These are phyloP conservation scores for Citrus trifoliata DNA, from an alignment of 345 rosid species.

Conservation along the genomic window DNA sequence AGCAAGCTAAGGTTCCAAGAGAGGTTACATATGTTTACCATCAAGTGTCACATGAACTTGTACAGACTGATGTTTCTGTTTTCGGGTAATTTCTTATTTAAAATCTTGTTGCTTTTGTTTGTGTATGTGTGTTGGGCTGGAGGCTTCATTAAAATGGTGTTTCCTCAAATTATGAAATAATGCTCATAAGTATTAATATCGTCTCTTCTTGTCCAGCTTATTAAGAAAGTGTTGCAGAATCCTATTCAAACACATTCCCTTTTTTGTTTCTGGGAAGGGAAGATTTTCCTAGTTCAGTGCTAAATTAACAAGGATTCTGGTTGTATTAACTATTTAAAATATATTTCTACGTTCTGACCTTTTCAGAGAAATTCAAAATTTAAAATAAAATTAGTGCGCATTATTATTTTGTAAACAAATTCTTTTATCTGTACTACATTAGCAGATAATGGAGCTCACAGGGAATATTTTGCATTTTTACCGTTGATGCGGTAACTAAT, in stretches of 20 bases:
- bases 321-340: background rate
- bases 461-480: background rate
- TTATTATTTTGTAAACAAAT: background rate
- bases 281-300: background rate
- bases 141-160: background rate
- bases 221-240: background rate
- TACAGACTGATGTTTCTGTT: background rate
- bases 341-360: background rate
- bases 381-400: background rate
- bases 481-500: background rate
- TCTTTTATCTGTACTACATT: background rate
- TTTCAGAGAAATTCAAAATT: background rate
- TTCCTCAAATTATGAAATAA: background rate
- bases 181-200: background rate
- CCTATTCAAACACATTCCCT: background rate
- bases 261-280: too few species aligned
- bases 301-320: too few species aligned
- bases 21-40: background rate
- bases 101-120: background rate
- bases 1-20: background rate
- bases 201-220: background rate
- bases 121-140: background rate
- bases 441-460: background rate
- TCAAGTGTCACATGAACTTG: background rate
- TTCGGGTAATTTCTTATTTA: background rate